These are phyloP conservation scores for Blastobotrys chiropterorum DNA, from an alignment of 805 yeast genomes.

Conservation along the genomic window DNA sequence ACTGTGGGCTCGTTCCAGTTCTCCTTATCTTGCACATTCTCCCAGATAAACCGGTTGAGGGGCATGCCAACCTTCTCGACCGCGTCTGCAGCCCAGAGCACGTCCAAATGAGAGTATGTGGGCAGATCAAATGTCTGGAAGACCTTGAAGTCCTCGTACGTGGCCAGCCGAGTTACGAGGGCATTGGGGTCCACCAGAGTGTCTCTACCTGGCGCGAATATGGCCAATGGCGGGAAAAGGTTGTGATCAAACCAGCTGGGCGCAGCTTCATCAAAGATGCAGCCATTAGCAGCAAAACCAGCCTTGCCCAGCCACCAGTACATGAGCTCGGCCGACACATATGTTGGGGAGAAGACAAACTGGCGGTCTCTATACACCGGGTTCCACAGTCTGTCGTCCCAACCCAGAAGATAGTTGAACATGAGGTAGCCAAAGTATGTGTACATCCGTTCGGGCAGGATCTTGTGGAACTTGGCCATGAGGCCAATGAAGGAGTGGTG, in stretches of 20 bases:
- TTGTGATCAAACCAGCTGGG: conserved; percentile 34
- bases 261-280: conserved; percentile 48
- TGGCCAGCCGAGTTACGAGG: conserved; percentile 55
- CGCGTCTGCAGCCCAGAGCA: conserved; percentile 84
- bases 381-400: conserved; percentile 82
- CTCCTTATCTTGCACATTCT: conserved; percentile 10
- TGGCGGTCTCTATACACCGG: conserved; percentile 58
- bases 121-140: conserved; percentile 40
- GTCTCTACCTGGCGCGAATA: conserved; percentile 71
- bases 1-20: conserved; percentile 3
- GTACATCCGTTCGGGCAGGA: conserved; percentile 48
- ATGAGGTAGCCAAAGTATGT: conserved; percentile 66
- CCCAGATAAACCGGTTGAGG: conserved; percentile 26
- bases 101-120: conserved; percentile 81
- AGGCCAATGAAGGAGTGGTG: conserved; percentile 69
- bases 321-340: conserved; percentile 75
- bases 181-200: conserved; percentile 69
- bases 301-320: conserved; percentile 78
- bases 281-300: conserved; percentile 45
- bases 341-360: conserved; percentile 81
- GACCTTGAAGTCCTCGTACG: conserved; percentile 38
- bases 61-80: conserved; percentile 56
- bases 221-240: conserved; percentile 51
- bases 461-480: conserved; percentile 53
- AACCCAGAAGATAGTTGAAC: conserved; percentile 81